Evolutionary conservation across 2,329 filamentous ascomycete genomes (phyloP).

Genomic region (Tolypocladium endophyticum): DNA sequence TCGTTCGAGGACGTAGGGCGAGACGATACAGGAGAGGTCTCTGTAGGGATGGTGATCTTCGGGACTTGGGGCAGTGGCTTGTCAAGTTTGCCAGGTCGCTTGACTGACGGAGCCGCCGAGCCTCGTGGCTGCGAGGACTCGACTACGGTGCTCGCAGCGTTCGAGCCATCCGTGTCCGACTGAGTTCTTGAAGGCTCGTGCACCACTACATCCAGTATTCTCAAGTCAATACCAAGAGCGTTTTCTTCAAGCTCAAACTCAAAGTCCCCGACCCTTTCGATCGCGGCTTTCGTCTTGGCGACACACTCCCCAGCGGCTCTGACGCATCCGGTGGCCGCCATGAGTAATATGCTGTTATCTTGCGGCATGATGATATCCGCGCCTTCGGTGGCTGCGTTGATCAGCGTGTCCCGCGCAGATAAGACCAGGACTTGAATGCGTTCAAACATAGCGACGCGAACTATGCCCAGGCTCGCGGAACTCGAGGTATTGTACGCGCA

Average conservation of each 20-base stretch:
- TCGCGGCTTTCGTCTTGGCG: slow-evolving; percentile 70
- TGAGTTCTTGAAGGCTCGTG: slow-evolving; percentile 21
- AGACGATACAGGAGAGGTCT: slow-evolving; percentile 25
- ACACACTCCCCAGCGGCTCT: slow-evolving; percentile 86
- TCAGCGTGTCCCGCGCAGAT: slow-evolving; percentile 71
- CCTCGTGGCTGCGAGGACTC: slow-evolving; percentile 27
- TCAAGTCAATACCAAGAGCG: slow-evolving; percentile 45
- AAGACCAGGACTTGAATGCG: slow-evolving; percentile 71
- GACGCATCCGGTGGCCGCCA: slow-evolving; percentile 78
- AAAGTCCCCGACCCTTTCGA: slow-evolving; percentile 85
- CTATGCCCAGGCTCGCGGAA: slow-evolving; percentile 54
- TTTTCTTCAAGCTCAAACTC: slow-evolving; percentile 63
- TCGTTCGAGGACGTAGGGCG: slow-evolving; percentile 32
- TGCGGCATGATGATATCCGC: slow-evolving; percentile 74
- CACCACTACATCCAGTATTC: slow-evolving; percentile 33
- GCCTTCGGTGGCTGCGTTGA: slow-evolving; percentile 54
- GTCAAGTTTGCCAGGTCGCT: slow-evolving; percentile 39
- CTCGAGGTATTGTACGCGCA: slow-evolving; percentile 65
- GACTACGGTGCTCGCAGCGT: slow-evolving; percentile 26
- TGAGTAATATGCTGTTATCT: slow-evolving; percentile 64
- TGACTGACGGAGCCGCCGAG: slow-evolving; percentile 23
- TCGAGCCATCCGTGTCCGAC: slow-evolving; percentile 22
- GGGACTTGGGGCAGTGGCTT: slow-evolving; percentile 62
- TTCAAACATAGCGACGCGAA: slow-evolving; percentile 67
- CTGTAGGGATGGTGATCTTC: slow-evolving; percentile 33